Conservation (phyloP, 2,329 filamentous ascomycete species). For the Basipetospora chlamydospora region DNA sequence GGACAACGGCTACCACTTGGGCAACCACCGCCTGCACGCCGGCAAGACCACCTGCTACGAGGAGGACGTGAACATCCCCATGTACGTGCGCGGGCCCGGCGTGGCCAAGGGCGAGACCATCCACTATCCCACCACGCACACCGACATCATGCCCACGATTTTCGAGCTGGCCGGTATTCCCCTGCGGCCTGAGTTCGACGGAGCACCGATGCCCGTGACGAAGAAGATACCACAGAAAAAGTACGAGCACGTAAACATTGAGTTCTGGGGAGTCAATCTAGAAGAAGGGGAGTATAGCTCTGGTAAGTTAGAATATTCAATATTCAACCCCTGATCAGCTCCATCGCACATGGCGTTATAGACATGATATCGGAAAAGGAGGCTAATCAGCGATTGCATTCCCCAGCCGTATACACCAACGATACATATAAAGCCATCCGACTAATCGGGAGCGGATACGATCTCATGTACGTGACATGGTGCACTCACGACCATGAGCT, state of each 20-base stretch:
- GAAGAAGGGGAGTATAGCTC: constrained; percentile 13
- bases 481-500: constrained; percentile 54
- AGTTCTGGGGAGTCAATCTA: constrained; percentile 36
- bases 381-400: background rate
- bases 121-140: constrained; percentile 41
- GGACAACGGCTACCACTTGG: constrained; percentile 47
- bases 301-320: constrained; percentile 11
- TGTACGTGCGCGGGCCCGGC: constrained; percentile 40
- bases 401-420: constrained; percentile 13
- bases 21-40: constrained; percentile 41
- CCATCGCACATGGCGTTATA: background rate
- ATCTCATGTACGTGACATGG: constrained; percentile 53
- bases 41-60: constrained; percentile 45
- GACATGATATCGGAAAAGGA: background rate
- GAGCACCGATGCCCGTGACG: constrained; percentile 33
- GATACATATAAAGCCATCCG: constrained; percentile 50
- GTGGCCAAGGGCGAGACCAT: constrained; percentile 25
- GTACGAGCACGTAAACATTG: constrained; percentile 41
- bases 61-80: constrained; percentile 43
- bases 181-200: constrained; percentile 38
- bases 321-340: background rate
- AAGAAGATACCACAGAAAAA: constrained; percentile 12
- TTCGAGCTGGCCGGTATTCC: constrained; percentile 27
- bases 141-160: constrained; percentile 48
- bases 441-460: constrained; percentile 39